Conservation (phyloP, 1,139 yeast species). For the Saccharomycopsis hybrid region DNA sequence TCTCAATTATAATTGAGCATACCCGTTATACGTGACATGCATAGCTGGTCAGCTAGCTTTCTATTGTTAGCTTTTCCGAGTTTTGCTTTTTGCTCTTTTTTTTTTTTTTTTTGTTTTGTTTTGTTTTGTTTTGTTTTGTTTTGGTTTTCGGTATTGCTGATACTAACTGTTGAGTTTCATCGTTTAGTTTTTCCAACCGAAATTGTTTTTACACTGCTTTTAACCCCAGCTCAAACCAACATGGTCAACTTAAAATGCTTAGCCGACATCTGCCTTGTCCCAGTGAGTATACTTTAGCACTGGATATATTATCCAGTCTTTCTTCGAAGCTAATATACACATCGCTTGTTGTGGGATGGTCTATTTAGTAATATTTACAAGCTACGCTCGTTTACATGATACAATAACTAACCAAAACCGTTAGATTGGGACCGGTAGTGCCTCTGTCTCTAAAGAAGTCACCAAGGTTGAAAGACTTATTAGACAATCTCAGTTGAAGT, state of each 20-base stretch:
- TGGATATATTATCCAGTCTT: neutral
- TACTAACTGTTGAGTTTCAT: neutral
- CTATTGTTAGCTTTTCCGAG: neutral
- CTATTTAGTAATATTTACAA: neutral
- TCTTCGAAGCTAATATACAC: neutral
- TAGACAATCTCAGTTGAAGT: constrained; percentile 52
- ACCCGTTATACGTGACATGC: too few species aligned
- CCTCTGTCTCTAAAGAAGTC: constrained; percentile 77
- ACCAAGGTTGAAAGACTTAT: constrained; percentile 61
- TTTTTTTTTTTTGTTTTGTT: neutral
- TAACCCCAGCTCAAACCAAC: too few species aligned
- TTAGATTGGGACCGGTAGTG: constrained; percentile 67
- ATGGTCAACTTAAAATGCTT: constrained; percentile 57
- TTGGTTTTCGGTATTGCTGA: neutral
- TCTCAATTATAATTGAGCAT: too few species aligned
- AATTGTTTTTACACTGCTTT: neutral
- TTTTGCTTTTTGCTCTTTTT: neutral
- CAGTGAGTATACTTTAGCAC: constrained; percentile 37
- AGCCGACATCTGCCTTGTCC: constrained; percentile 79
- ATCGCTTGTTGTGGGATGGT: too few species aligned
- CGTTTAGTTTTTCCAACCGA: too few species aligned
- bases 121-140: too few species aligned
- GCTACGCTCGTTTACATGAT: neutral
- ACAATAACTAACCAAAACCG: neutral
- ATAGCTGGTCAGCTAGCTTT: too few species aligned